Evolutionary conservation across 768 basidiomycete species (phyloP).

Genomic region (Naganishia friedmannii): DNA sequence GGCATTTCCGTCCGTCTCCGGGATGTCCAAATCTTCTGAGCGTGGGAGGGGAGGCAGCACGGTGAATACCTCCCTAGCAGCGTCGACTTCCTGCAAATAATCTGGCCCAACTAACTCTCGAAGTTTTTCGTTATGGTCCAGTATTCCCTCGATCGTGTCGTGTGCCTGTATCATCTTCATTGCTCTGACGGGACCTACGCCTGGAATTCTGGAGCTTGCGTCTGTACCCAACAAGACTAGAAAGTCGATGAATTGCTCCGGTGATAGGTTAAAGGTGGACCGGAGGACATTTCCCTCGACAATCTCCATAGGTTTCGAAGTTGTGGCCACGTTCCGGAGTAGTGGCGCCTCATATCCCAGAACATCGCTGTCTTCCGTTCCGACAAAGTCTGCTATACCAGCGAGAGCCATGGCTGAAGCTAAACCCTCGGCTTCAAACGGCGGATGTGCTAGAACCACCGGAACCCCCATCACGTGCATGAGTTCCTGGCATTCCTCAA

Average conservation of each 20-base stretch:
- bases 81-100: constrained; percentile 35
- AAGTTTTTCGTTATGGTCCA: constrained; percentile 52
- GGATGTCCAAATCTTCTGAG: constrained; percentile 11
- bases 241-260: constrained; percentile 71
- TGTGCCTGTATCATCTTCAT: constrained; percentile 71
- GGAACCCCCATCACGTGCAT: constrained; percentile 78
- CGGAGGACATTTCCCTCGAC: constrained; percentile 68
- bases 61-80: constrained; percentile 31
- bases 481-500: constrained; percentile 67
- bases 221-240: constrained; percentile 84
- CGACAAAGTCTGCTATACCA: constrained; percentile 80
- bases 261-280: constrained; percentile 60
- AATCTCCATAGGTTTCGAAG: constrained; percentile 61
- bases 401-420: constrained; percentile 71
- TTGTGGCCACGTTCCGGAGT: constrained; percentile 69
- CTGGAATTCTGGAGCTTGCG: constrained; percentile 78
- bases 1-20: constrained; percentile 27
- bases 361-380: constrained; percentile 67
- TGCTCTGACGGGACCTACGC: constrained; percentile 73
- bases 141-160: constrained; percentile 68
- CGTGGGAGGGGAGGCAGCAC: constrained; percentile 35
- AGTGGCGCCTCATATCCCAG: constrained; percentile 61
- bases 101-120: constrained; percentile 27
- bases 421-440: constrained; percentile 80
- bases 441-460: constrained; percentile 65